Base-by-base conservation (phyloP, 129 eudicot genomes). In the Chrysanthemum seticuspe region DNA sequence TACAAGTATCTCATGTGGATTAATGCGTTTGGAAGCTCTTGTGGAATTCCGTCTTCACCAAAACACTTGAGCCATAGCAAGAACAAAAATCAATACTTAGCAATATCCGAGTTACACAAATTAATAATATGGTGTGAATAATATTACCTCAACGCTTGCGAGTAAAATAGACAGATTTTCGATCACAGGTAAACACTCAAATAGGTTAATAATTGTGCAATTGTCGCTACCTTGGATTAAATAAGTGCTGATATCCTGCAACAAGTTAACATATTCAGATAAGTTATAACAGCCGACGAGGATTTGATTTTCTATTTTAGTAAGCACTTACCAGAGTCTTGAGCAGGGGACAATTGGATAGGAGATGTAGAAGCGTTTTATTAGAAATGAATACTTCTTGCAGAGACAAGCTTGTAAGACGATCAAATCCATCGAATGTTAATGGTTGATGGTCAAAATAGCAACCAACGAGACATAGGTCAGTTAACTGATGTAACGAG, bases 121-220 rank as follows among this genome's bases (percentile, higher is more conserved):
- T 53, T 4, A 53, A 6, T 14, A 53, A 3, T 14, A 3, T 56
- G 10, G 16, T 13, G 10, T 13, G 27, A 18, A 21, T 58, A 21
- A 55, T 5, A 21, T 58, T 58, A 58, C 64, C 64, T 58, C 13
- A 14, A 58, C 12, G 7, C 10, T 8, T 3, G 5, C 13, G n/a
- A 21, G 11, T 7, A 10, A 14, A 21, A 58, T 58, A 21, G 64
- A 58, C 27, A 58, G 64, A 2, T 58, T 14, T 58, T 21, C 64
- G 11, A 58, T 21, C 34, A 58, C n/a, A 1, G 64, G 13, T 16
- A 58, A 58, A 58, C 64, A 10, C 64, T 58, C 36, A 7, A 58
- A 58, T 58, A 58, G 64, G 34, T 58, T 58, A 21, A 58, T 58
- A 16, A 58, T 58, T 25, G 64, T 58, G 64, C 31, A 64, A 40